Conservation (phyloP, 1,139 yeast species). For the Candida pseudoviswanathii region DNA sequence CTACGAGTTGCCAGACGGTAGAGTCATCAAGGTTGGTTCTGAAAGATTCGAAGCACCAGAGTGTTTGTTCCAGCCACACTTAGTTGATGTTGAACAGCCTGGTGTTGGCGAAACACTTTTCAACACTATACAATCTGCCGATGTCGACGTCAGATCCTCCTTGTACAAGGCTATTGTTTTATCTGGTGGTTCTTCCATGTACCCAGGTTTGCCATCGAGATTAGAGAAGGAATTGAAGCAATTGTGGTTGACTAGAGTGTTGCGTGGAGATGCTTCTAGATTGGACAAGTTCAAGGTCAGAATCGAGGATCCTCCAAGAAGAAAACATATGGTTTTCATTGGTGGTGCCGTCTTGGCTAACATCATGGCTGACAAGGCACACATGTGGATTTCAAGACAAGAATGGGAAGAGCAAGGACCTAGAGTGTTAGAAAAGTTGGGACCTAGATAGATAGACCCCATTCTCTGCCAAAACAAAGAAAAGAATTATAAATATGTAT, state of each 20-base stretch:
- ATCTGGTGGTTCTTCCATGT: slow-evolving; percentile 98
- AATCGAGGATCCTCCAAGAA: slow-evolving; percentile 98
- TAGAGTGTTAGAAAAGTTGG: slow-evolving; percentile 79
- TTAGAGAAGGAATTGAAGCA: slow-evolving; percentile 95
- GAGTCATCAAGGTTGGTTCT: slow-evolving; percentile 90
- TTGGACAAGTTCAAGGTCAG: slow-evolving; percentile 91
- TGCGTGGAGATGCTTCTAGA: slow-evolving; percentile 84
- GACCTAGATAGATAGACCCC: slow-evolving; percentile 66
- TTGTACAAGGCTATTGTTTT: slow-evolving; percentile 89
- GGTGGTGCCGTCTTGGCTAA: slow-evolving; percentile 99
- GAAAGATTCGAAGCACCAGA: slow-evolving; percentile 98
- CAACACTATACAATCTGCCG: slow-evolving; percentile 92
- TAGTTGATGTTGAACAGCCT: slow-evolving; percentile 97
- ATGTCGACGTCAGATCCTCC: slow-evolving; percentile 87
- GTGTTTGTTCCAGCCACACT: slow-evolving; percentile 93
- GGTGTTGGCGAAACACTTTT: slow-evolving; percentile 93
- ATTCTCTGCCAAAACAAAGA: not conserved
- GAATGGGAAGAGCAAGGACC: slow-evolving; percentile 99
- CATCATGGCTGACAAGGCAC: slow-evolving; percentile 97
- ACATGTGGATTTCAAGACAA: slow-evolving; percentile 94
- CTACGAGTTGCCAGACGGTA: slow-evolving; percentile 95
- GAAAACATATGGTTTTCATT: slow-evolving; percentile 97
- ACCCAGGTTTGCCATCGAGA: slow-evolving; percentile 96
- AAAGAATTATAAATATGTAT: slow-evolving; percentile 2
- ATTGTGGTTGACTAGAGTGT: slow-evolving; percentile 87